Evolutionary conservation across 192 early-diverging fungal species (phyloP), one percentile per base, ranked within the genome.

Genomic region (Podila horticola): DNA sequence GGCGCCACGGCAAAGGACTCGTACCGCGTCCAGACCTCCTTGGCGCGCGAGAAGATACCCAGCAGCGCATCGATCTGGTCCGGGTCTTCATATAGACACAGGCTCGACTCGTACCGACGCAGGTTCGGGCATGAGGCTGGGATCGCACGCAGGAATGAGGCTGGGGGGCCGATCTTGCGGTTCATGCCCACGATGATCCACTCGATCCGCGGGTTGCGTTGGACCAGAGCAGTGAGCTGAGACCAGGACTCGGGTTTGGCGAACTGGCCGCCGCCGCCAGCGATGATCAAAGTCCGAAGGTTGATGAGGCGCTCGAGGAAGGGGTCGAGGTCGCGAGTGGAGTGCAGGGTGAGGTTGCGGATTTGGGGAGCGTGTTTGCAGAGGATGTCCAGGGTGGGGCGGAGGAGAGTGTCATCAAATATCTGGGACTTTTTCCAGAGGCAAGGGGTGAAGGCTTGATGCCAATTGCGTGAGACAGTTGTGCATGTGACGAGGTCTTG

Each of bases 21-120:
- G 49, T 68, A 72, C 9, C 70, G 58, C 0, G 57, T 41, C 0
- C 65, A 72, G 3, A 49, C 66, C 17, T 29, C 19, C 13, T 63
- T 33, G 10, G 68, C n/a, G 3, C 22, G 31, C 3, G 20, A 57
- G 2, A 79, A 29, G 51, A 64, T 57, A 22, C 58, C 48, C 29
- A 79, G 31, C 68, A 79, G 9, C 0, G 76, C 70, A 3, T 79
- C 70, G 31, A 72, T 68, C 28, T 79, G 76, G 0, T 28, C 76
- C 3, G 48, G 61, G 29, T 66, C n/a, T 12, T 72, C 66, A 31
- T 79, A 79, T 8, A 49, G 66, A 33, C 65, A 63, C 38, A 60
- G 66, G 19, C 76, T 79, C 17, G 76, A 79, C 26, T 79, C 76
- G 61, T 68, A 79, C 13, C 76, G 60, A 3, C 38, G 66, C 24